phyloP scores from a whole-genome alignment of 768 basidiomycete species.

The Sporobolomyces phaffii region DNA sequence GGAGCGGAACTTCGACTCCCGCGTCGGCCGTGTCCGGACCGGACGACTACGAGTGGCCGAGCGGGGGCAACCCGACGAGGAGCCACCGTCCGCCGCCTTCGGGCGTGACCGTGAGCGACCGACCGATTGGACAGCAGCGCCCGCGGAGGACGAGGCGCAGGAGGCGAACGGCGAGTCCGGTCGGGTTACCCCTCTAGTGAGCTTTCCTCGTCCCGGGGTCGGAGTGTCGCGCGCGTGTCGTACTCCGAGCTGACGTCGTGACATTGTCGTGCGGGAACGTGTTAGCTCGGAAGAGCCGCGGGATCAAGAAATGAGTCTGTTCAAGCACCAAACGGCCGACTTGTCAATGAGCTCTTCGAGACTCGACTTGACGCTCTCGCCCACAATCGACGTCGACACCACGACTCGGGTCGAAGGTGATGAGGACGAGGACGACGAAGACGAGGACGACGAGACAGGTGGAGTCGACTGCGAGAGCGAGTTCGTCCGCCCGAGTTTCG shows the following conservation, averaged over 20 bases:
- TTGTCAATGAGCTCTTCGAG: background rate
- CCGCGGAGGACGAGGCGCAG: conserved; percentile 12
- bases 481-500: conserved; percentile 21
- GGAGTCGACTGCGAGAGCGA: background rate
- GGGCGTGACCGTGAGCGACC: conserved; percentile 18
- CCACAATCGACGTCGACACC: background rate
- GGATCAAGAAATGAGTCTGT: conserved; percentile 31
- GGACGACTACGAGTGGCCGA: background rate
- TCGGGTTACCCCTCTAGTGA: conserved; percentile 30
- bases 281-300: conserved; percentile 13
- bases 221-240: no score
- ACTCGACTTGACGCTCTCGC: background rate
- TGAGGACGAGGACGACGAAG: conserved; percentile 3
- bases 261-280: no score
- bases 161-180: conserved; percentile 21
- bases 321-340: conserved; percentile 12
- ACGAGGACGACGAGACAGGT: background rate
- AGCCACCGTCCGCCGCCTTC: conserved; percentile 22
- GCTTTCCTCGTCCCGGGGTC: background rate
- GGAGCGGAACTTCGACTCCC: conserved; percentile 2
- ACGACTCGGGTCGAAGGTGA: background rate
- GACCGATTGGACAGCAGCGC: conserved; percentile 15
- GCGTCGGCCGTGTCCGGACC: background rate
- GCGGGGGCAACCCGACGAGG: conserved; percentile 11
- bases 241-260: no score